Evolutionary conservation across 768 basidiomycete genomes (phyloP), one percentile per base, ranked within the genome.

Genomic region (Cystoderma amianthinum): DNA sequence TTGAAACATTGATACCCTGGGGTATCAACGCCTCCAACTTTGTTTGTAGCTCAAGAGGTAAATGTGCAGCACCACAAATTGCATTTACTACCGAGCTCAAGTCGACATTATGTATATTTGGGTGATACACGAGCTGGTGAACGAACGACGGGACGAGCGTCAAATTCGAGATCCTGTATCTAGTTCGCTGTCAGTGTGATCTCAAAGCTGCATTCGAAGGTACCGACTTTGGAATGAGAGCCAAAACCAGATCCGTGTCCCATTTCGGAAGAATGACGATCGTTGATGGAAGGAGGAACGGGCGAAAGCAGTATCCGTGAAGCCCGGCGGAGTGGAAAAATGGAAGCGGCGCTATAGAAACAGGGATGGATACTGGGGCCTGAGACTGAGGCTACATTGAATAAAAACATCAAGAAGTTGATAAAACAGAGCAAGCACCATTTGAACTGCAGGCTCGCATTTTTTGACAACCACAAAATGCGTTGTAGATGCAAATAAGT

Each of bases 121-220:
- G 76, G 45, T 80, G 68, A 47, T 78, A 72, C 2, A 82, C 72
- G 5, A 87, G 62, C 47, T 84, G 83, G 48, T 83, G 74, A 0
- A 82, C 58, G 20, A 80, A 58, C 0, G 84, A 84, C 1, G 85
- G 85, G 7, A 86, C 71, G 2, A 83, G 52, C 4, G 53, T 49
- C 0, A 85, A 40, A 13, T 54, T 42, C 0, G 78, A 74, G 0
- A 83, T 62, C 25, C 66, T 69, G 46, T 78, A 79, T 49, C 84
- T 86, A 11, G 21, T 39, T n/a, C n/a, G n/a, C n/a, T n/a, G n/a
- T n/a, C n/a, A n/a, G n/a, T n/a, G n/a, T n/a, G n/a, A n/a, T n/a
- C n/a, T n/a, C n/a, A n/a, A n/a, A n/a, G n/a, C n/a, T n/a, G n/a
- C n/a, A n/a, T n/a, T n/a, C n/a, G n/a, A n/a, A n/a, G n/a, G n/a